phyloP scores from a whole-genome alignment of 495 filamentous ascomycete species.

The Penicillium flavigenum region DNA sequence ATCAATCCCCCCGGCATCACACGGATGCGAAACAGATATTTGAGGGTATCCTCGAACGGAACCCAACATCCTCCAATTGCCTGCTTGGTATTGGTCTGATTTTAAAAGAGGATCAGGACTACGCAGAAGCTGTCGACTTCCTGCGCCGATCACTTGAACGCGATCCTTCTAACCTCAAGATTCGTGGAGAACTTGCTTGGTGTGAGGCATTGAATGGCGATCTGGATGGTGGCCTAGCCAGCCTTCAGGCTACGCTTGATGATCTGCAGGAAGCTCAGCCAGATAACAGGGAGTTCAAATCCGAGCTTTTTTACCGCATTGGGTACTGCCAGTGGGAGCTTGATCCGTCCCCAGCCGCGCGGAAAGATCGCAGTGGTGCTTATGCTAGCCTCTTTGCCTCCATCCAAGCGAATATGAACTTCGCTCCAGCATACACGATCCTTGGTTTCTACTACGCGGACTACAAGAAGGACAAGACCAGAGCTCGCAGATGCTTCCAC shows the following conservation, averaged over 20 bases:
- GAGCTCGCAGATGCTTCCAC: constrained; percentile 88
- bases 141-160: constrained; percentile 68
- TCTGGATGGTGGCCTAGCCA: constrained; percentile 57
- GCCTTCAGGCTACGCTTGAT: constrained; percentile 68
- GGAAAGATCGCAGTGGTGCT: constrained; percentile 74
- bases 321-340: constrained; percentile 87
- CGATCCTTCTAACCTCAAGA: constrained; percentile 68
- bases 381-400: constrained; percentile 82
- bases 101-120: constrained; percentile 88
- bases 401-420: constrained; percentile 83
- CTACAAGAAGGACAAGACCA: constrained; percentile 78
- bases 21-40: constrained; percentile 82
- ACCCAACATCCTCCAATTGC: constrained; percentile 70
- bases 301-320: constrained; percentile 83
- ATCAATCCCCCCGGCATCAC: constrained; percentile 87
- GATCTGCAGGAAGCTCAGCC: constrained; percentile 53
- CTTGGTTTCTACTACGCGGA: constrained; percentile 95
- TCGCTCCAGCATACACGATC: constrained; percentile 87
- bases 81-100: constrained; percentile 89
- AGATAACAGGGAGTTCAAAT: constrained; percentile 67
- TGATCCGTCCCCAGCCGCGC: constrained; percentile 63
- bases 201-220: constrained; percentile 82
- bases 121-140: constrained; percentile 72
- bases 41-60: constrained; percentile 69
- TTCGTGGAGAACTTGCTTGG: constrained; percentile 85